Evolutionary conservation across 768 basidiomycete genomes (phyloP), one percentile per base, ranked within the genome.

Genomic region (Suillus tomentosus): DNA sequence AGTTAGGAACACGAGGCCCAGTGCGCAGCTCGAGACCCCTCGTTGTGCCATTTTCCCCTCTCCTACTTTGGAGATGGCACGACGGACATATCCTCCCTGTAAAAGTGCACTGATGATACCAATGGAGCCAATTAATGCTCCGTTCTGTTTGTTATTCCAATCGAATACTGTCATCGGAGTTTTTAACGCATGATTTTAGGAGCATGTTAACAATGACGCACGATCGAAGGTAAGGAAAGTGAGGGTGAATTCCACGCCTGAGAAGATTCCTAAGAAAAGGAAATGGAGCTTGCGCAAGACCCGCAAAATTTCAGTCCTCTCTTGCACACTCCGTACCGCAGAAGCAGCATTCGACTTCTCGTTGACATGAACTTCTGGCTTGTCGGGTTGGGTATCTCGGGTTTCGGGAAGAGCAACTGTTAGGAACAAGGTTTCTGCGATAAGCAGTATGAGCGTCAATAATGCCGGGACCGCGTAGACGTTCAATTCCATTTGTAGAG

Each of bases 221-320:
- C 94, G 76, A 73, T 94, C 92, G 70, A 94, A 95, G 2, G 92
- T 97, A 55, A 98, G 80, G 82, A 99, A 99, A 0, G 95, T 96
- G 24, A 99, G 81, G 0, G 96, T 99, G 76, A 98, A 98, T 74
- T 99, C 96, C 58, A 97, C 86, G 14, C 96, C 96, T 2, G 96
- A 96, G 77, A 99, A 99, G 58, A 96, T 74, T 60, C 89, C 85
- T 65, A 99, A 79, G 80, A 98, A 99, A 54, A 88, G 75, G 73
- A 95, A 90, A 74, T 99, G 96, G 17, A 92, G 74, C 51, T 79
- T 76, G 45, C 89, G 87, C 51, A 96, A 79, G 10, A 79, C 73
- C 68, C 79, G 81, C 59, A 98, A 84, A 31, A 82, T 72, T 27
- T 72, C 65, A 61, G 94, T 76, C 40, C 92, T 85, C 62, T 85